These are phyloP conservation scores for Aegle marmelos DNA, from an alignment of 345 rosid species.

Conservation along the genomic window DNA sequence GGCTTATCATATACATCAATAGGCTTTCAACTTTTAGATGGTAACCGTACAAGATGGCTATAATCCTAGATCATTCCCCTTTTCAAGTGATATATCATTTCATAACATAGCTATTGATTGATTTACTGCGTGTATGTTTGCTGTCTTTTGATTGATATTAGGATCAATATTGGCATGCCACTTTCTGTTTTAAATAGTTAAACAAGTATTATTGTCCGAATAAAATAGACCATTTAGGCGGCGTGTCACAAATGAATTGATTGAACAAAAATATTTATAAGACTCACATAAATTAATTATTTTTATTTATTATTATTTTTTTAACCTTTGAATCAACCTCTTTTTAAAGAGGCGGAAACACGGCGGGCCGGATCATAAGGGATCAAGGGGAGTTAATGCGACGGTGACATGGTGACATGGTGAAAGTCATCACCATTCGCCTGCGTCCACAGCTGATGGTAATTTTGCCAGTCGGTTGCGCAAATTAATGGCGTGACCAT, in stretches of 20 bases:
- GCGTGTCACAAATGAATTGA: no score
- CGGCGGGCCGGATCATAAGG: not conserved
- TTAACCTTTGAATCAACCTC: not conserved
- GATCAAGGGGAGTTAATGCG: conserved; percentile 30
- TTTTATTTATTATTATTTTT: not conserved
- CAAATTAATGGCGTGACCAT: not conserved
- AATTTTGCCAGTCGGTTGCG: not conserved
- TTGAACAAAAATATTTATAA: no score
- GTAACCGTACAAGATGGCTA: conserved; percentile 13
- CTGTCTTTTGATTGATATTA: conserved; percentile 1
- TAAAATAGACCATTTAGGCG: no score
- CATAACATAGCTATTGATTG: not conserved
- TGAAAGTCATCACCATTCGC: not conserved
- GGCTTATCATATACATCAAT: not conserved
- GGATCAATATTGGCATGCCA: not conserved
- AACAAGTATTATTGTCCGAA: no score
- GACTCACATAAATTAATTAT: not conserved
- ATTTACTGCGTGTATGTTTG: not conserved
- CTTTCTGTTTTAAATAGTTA: no score
- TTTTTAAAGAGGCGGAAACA: not conserved
- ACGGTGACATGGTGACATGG: conserved; percentile 28
- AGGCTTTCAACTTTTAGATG: conserved; percentile 1
- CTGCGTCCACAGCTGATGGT: not conserved
- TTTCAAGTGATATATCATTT: conserved; percentile 17
- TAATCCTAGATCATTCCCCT: not conserved